Percentiles rank a stretch among this genome's conserved stretches.
These are phyloP conservation scores for Monosporascus sp. DNA, from an alignment of 2,329 filamentous ascomycete species.

Conservation along the genomic window DNA sequence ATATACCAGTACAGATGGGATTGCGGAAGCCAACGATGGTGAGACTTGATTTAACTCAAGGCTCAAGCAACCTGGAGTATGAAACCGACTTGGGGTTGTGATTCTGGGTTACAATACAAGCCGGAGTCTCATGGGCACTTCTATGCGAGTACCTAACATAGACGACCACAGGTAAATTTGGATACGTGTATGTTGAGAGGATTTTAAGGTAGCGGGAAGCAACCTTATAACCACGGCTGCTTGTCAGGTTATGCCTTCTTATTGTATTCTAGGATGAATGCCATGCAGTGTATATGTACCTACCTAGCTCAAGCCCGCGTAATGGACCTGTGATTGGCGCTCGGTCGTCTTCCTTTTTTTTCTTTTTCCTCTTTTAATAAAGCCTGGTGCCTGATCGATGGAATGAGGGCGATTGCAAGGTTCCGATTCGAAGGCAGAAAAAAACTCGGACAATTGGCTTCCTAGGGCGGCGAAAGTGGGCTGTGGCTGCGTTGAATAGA, in stretches of 20 bases:
- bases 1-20: neutral
- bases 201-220: neutral
- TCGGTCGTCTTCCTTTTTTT: too few species aligned
- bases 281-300: too few species aligned
- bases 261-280: neutral
- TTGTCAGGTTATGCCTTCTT: neutral
- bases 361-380: rapidly evolving
- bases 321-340: too few species aligned
- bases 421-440: too few species aligned
- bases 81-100: neutral
- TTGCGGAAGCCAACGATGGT: too few species aligned
- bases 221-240: neutral
- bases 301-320: too few species aligned
- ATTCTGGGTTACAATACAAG: neutral
- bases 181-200: neutral
- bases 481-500: neutral
- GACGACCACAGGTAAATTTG: neutral
- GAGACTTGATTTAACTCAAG: too few species aligned
- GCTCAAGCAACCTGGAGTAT: too few species aligned
- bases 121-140: neutral
- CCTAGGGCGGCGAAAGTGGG: neutral
- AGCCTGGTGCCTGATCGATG: too few species aligned
- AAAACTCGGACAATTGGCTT: neutral
- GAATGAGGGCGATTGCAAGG: too few species aligned
- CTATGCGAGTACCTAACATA: neutral